Conservation (phyloP, 441 rosid species). For the Erodium texanum region DNA sequence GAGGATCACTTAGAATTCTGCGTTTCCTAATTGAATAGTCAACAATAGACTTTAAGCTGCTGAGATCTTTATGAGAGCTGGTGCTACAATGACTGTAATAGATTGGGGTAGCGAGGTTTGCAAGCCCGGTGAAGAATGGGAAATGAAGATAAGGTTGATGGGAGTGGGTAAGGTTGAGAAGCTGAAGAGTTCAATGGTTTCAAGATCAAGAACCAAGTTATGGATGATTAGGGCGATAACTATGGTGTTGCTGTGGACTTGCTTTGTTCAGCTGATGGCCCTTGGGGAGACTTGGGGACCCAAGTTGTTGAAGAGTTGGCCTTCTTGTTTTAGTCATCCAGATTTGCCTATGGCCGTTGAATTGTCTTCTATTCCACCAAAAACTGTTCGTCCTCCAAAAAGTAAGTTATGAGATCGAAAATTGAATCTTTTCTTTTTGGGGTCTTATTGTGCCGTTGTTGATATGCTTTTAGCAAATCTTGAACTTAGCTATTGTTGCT, state of each 20-base stretch:
- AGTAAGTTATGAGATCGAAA: slow-evolving; percentile 30
- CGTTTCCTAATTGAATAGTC: background rate
- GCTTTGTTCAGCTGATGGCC: slow-evolving; percentile 52
- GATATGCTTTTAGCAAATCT: background rate
- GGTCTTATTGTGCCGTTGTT: background rate
- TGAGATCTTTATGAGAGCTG: slow-evolving; percentile 6
- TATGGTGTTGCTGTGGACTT: slow-evolving; percentile 43
- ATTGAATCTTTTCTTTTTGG: background rate
- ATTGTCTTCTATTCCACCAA: slow-evolving; percentile 34
- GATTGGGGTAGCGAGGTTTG: slow-evolving; percentile 34
- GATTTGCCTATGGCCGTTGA: slow-evolving; percentile 26
- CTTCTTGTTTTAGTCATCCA: slow-evolving; percentile 47
- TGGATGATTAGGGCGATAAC: slow-evolving; percentile 57
- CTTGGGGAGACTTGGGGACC: slow-evolving; percentile 62
- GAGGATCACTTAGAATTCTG: slow-evolving; percentile 16
- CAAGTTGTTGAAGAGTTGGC: slow-evolving; percentile 48
- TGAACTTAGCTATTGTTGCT: background rate
- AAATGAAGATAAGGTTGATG: slow-evolving; percentile 47
- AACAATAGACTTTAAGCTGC: slow-evolving; percentile 4
- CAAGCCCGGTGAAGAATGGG: slow-evolving; percentile 38
- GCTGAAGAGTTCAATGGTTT: slow-evolving; percentile 40
- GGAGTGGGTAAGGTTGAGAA: slow-evolving; percentile 52
- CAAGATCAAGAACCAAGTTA: slow-evolving; percentile 39
- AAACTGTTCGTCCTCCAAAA: slow-evolving; percentile 45
- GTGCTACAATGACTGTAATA: slow-evolving; percentile 38